Base-by-base conservation (phyloP, 1,284 basidiomycete genomes). In the Fistulina hepatica region DNA sequence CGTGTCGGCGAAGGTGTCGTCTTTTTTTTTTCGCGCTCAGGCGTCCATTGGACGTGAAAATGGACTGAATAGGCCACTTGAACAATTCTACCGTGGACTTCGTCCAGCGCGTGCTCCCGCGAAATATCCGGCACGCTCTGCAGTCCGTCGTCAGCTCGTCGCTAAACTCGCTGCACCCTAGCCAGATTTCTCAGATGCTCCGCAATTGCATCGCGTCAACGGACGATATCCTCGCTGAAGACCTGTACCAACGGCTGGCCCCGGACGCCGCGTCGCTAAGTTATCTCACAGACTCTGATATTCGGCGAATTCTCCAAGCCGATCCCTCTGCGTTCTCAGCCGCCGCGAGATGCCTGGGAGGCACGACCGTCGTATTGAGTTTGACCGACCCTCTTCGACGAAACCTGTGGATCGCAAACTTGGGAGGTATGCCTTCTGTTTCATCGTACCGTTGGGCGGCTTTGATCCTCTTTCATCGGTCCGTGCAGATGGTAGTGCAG, bases 361-460 rank as follows among this genome's bases (percentile, higher is more conserved):
- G 79, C 20, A 63, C 67, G n/a, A 81, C 79, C 1, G 69, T 69
- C 16, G 57, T 81, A 22, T 50, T 79, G 27, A 62, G 73, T 15
- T 52, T 81, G 24, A 54, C 67, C 24, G 73, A 80, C 53, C 69
- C 74, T 4, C 44, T 50, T 8, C 62, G 55, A 35, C 60, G 56
- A 35, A 65, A 74, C 44, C 44, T 81, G 9, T 81, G 77, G 77
- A 58, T 79, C 25, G 71, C 68, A n/a, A 78, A 74, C 53, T 57
- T 81, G 22, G 77, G 77, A 11, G 63, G 54, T 54, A 43, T 38
- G 32, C n/a, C n/a, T 13, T 22, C 8, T 32, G 20, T n/a, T 3
- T 11, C 5, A 3, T 26, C 23, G 2, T n/a, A 20, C 16, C 12
- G 24, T 13, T 11, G 12, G 6, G 21, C 21, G 23, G 23, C 15